Conservation (phyloP, 116 monocot genomes). For the Trichopus zeylanicus region DNA sequence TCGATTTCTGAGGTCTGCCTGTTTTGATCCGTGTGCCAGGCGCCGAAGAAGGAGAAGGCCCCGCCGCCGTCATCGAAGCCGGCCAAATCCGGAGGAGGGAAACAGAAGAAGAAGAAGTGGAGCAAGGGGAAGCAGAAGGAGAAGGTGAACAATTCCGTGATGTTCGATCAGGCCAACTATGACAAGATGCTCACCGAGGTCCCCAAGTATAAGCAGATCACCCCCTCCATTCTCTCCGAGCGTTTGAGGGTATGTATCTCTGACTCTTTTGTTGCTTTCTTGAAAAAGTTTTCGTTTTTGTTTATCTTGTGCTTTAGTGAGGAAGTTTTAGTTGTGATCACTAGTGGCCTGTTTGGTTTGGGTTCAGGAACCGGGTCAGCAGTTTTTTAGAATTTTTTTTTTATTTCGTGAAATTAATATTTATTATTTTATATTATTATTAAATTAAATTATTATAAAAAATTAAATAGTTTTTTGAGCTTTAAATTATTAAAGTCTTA, state of each 20-base stretch:
- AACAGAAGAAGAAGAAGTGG: conserved; percentile 46
- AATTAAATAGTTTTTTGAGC: too few relatives aligned
- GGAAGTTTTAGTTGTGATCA: too few relatives aligned
- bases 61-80: conserved; percentile 31
- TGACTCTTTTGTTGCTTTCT: too few relatives aligned
- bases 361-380: too few relatives aligned
- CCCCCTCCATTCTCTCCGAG: conserved; percentile 37
- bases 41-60: conserved; percentile 65
- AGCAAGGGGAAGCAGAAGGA: conserved; percentile 47
- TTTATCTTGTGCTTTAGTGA: too few relatives aligned
- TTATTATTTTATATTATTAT: too few relatives aligned
- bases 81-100: conserved; percentile 35
- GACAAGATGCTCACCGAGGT: conserved; percentile 45
- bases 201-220: conserved; percentile 45
- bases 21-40: conserved; percentile 12
- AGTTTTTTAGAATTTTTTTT: too few relatives aligned
- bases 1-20: not conserved
- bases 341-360: too few relatives aligned
- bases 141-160: conserved; percentile 36
- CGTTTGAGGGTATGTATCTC: not conserved
- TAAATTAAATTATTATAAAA: too few relatives aligned
- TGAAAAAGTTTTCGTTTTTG: too few relatives aligned
- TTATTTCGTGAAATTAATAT: too few relatives aligned
- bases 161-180: conserved; percentile 34
- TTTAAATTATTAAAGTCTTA: too few relatives aligned